Evolutionary conservation across 2,329 filamentous ascomycete genomes (phyloP), one percentile per base, ranked within the genome.

Genomic region (Beauveria sp.): DNA sequence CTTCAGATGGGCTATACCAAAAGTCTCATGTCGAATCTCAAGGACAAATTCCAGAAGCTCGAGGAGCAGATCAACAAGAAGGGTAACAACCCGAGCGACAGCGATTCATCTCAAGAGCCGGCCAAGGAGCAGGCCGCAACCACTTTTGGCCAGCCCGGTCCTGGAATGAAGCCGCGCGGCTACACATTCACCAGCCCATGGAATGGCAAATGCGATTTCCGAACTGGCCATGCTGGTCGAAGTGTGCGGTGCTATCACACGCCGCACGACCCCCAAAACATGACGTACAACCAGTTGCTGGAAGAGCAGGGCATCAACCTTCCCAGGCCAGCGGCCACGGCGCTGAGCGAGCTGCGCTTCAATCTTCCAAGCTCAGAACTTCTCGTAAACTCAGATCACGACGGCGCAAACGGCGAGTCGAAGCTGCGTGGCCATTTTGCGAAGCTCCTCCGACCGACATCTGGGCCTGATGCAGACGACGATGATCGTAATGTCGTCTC

Each of bases 181-280:
- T 96, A 96, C 73, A 83, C 86, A 1, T 97, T 97, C 71, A 77
- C 80, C 22, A 95, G 90, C 48, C 93, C 92, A 0, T 98, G 93
- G 93, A 87, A 91, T 64, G 90, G 91, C 18, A 83, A 83, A 48
- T 98, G 93, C 75, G 89, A 93, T 64, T 98, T 98, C 73, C 80
- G 84, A 18, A 95, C 92, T 0, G 88, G 89, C 43, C 81, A 86
- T 61, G 88, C 84, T 49, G 93, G 93, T 2, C 87, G 88, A 57
- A 88, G 84, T 61, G 75, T 96, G 16, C 86, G 86, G 71, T 93
- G 89, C 74, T 86, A 86, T 61, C 91, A 96, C 72, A 76, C 83
- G n/a, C 78, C 92, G 2, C 80, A 83, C 31, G 77, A 79, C 5
- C 72, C 69, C 6, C 64, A 62, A 38, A 56, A 63, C 1, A 69